These are phyloP conservation scores for Candida taoyuanica DNA, from an alignment of 805 yeast genomes.

Conservation along the genomic window DNA sequence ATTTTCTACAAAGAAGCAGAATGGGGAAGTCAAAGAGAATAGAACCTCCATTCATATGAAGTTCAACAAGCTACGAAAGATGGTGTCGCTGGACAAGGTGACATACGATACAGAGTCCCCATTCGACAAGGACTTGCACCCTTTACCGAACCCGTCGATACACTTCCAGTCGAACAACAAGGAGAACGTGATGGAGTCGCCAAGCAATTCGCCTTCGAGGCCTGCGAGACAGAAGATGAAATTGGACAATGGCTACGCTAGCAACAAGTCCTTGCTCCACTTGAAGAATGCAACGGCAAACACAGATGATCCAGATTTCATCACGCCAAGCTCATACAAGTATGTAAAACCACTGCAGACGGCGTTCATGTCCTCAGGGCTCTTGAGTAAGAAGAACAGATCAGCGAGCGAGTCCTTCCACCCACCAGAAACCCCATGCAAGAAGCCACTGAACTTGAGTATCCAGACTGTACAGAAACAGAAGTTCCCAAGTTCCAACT, in stretches of 20 bases:
- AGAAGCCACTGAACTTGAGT: slow-evolving; percentile 32
- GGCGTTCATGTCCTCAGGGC: slow-evolving; percentile 74
- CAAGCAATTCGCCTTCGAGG: slow-evolving; percentile 30
- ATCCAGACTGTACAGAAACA: slow-evolving; percentile 18
- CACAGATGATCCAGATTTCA: slow-evolving; percentile 23
- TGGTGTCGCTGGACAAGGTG: slow-evolving; percentile 24
- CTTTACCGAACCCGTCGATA: slow-evolving; percentile 26
- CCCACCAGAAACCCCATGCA: slow-evolving; percentile 66
- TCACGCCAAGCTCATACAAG: slow-evolving; percentile 55
- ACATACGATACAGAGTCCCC: slow-evolving; percentile 19
- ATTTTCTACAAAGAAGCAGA: slow-evolving; percentile 16
- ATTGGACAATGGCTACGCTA: slow-evolving; percentile 8
- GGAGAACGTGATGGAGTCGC: slow-evolving; percentile 18
- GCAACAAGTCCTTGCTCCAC: slow-evolving; percentile 11
- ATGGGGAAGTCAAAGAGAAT: slow-evolving; percentile 26
- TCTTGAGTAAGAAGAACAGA: slow-evolving; percentile 55
- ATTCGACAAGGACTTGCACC: slow-evolving; percentile 22
- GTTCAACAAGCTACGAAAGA: slow-evolving; percentile 27
- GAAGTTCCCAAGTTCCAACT: slow-evolving; percentile 22
- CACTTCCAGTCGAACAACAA: slow-evolving; percentile 16
- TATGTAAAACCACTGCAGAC: slow-evolving; percentile 81
- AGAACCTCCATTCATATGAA: slow-evolving; percentile 27
- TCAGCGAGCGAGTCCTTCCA: slow-evolving; percentile 31
- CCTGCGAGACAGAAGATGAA: slow-evolving; percentile 29
- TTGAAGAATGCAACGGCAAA: slow-evolving; percentile 8